These are phyloP conservation scores for Passalora sequoiae DNA, from an alignment of 2,329 filamentous ascomycete species.

Conservation along the genomic window DNA sequence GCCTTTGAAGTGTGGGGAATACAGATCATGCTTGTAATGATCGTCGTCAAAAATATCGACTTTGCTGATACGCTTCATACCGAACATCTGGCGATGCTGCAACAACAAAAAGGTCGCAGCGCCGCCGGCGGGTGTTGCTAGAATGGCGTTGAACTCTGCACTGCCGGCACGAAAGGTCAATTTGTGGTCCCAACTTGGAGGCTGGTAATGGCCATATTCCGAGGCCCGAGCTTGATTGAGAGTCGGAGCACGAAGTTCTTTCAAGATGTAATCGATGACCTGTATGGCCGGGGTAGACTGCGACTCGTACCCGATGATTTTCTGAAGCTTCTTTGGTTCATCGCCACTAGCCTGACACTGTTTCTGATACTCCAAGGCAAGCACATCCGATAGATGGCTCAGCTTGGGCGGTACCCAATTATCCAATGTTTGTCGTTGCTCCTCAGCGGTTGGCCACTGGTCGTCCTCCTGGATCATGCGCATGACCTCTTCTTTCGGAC, in stretches of 20 bases:
- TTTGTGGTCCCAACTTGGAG: neutral
- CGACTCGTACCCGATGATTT: neutral
- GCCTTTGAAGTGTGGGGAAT: neutral
- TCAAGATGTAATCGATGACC: neutral
- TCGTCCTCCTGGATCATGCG: neutral
- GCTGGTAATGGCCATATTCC: neutral
- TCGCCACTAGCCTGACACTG: neutral
- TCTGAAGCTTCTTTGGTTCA: neutral
- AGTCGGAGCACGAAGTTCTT: neutral
- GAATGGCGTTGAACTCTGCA: neutral
- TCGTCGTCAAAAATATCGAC: conserved; percentile 1
- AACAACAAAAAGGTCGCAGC: neutral
- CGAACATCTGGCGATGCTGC: neutral
- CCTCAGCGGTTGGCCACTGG: neutral
- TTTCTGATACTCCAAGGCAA: neutral
- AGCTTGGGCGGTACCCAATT: neutral
- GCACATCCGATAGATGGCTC: neutral
- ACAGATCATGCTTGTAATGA: neutral
- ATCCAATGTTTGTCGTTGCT: neutral
- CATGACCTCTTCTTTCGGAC: neutral
- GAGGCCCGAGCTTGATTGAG: neutral
- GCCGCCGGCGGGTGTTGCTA: neutral
- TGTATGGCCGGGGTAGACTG: neutral
- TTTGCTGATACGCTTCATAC: neutral
- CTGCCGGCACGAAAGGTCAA: neutral